Conservation (phyloP, 2,329 filamentous ascomycete species). For the Remersonia thermophila region DNA sequence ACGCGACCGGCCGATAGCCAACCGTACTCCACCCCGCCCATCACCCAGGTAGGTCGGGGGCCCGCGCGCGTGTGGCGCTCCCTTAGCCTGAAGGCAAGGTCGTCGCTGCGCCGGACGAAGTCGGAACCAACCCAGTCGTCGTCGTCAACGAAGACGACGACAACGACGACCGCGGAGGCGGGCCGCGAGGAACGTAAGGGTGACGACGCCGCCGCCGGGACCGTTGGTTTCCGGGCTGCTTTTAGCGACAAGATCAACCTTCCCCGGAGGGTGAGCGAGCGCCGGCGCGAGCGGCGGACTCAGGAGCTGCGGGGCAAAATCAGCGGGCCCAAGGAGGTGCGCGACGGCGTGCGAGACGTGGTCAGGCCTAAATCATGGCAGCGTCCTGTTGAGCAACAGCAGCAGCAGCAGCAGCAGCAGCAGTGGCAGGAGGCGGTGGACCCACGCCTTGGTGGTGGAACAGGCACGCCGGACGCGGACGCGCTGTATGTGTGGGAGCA, state of each 20-base stretch:
- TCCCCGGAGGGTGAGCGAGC: slow-evolving; percentile 44
- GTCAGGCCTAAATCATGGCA: slow-evolving; percentile 34
- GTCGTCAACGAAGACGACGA: neutral
- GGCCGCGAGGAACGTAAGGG: no score
- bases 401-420: neutral
- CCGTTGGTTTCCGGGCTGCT: slow-evolving; percentile 18
- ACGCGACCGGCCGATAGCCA: slow-evolving; percentile 10
- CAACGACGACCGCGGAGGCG: neutral
- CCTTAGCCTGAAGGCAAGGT: no score
- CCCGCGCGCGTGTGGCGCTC: no score
- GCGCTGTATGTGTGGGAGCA: slow-evolving; percentile 6
- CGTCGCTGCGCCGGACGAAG: no score
- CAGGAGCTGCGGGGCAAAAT: slow-evolving; percentile 48
- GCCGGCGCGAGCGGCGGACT: slow-evolving; percentile 44
- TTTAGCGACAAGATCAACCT: slow-evolving; percentile 40
- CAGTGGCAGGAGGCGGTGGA: neutral
- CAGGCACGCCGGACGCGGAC: neutral
- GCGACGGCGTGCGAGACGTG: slow-evolving; percentile 46
- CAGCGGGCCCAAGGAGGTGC: slow-evolving; percentile 44
- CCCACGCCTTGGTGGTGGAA: no score
- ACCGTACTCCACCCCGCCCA: neutral
- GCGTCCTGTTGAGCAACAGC: slow-evolving; percentile 9
- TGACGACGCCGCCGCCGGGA: no score
- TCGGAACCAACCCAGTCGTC: neutral
- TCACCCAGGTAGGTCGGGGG: neutral